phyloP scores from a whole-genome alignment of 306 rosid genomes.

The Inga oerstediana region DNA sequence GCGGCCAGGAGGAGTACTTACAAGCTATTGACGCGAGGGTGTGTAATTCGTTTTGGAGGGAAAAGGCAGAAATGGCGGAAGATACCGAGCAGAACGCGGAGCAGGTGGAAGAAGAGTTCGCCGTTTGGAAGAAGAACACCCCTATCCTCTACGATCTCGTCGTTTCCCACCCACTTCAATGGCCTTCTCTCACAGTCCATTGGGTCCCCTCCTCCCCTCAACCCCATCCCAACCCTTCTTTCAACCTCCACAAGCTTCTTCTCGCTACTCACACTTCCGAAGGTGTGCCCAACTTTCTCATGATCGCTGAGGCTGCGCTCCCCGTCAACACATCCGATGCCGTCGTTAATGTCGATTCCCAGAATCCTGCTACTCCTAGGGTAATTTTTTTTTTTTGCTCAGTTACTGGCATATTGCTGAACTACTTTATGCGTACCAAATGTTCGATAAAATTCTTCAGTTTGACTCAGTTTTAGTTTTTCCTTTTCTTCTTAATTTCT shows the following conservation, averaged over 20 bases:
- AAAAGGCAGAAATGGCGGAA: conserved; percentile 53
- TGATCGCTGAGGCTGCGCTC: conserved; percentile 71
- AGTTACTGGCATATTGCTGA: not conserved
- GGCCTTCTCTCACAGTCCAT: conserved; percentile 96
- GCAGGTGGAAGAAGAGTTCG: conserved; percentile 73
- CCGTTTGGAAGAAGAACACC: conserved; percentile 86
- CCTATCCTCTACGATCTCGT: conserved; percentile 76
- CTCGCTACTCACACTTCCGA: conserved; percentile 85
- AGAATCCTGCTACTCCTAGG: conserved; percentile 57
- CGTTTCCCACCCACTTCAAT: conserved; percentile 78
- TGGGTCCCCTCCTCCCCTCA: conserved; percentile 56
- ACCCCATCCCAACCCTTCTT: conserved; percentile 54
- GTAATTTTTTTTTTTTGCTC: conserved; percentile 28
- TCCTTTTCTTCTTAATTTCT: not conserved
- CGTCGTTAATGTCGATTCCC: conserved; percentile 28
- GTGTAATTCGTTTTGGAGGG: conserved; percentile 34
- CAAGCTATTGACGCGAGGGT: not conserved
- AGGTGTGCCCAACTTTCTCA: conserved; percentile 66
- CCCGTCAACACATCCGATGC: conserved; percentile 48
- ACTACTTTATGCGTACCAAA: conserved; percentile 5
- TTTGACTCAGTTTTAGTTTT: not conserved
- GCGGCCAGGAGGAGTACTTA: no score
- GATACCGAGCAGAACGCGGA: conserved; percentile 25
- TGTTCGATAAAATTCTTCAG: conserved; percentile 47
- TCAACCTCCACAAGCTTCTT: conserved; percentile 65